Percentiles rank a stretch among this genome's conserved stretches.
Evolutionary conservation across 2,329 filamentous ascomycete species (phyloP).

Genomic region (Aspergillus quadricinctus): DNA sequence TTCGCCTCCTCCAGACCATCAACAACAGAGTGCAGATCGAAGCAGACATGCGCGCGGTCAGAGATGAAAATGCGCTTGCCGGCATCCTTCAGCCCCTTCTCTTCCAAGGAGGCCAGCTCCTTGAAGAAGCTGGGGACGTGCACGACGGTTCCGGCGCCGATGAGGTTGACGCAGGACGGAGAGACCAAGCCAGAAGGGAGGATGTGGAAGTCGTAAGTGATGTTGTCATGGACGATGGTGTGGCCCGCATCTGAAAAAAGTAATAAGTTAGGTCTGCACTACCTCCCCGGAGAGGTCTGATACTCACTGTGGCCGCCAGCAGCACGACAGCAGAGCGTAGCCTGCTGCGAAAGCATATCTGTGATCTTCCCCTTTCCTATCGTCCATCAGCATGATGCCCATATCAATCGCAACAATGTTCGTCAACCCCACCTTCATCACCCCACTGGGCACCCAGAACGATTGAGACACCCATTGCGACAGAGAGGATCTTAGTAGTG

Average conservation of each 20-base stretch:
- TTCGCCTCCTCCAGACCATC: conserved; percentile 45
- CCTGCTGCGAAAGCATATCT: conserved; percentile 43
- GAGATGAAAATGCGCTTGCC: conserved; percentile 43
- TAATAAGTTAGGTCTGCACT: background rate
- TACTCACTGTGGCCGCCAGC: conserved; percentile 45
- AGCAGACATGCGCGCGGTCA: conserved; percentile 44
- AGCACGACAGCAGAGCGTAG: conserved; percentile 42
- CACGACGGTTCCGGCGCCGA: conserved; percentile 45
- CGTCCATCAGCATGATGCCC: conserved; percentile 2
- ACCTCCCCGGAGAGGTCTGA: background rate
- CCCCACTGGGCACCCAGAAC: conserved; percentile 47
- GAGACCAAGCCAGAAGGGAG: conserved; percentile 44
- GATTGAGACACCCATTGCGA: conserved; percentile 37
- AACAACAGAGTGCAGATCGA: conserved; percentile 43
- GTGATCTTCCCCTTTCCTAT: conserved; percentile 47
- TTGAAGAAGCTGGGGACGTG: conserved; percentile 48
- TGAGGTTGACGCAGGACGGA: conserved; percentile 43
- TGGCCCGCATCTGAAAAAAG: conserved; percentile 39
- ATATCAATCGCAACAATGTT: conserved; percentile 1
- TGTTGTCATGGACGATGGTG: conserved; percentile 44
- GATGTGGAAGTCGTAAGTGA: conserved; percentile 49
- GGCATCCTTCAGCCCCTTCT: conserved; percentile 40
- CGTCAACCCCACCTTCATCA: conserved; percentile 39
- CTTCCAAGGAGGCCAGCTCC: conserved; percentile 40
- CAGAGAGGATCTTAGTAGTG: background rate